Conservation (phyloP, 2,329 filamentous ascomycete species). For the Cryphonectria carpinicola region DNA sequence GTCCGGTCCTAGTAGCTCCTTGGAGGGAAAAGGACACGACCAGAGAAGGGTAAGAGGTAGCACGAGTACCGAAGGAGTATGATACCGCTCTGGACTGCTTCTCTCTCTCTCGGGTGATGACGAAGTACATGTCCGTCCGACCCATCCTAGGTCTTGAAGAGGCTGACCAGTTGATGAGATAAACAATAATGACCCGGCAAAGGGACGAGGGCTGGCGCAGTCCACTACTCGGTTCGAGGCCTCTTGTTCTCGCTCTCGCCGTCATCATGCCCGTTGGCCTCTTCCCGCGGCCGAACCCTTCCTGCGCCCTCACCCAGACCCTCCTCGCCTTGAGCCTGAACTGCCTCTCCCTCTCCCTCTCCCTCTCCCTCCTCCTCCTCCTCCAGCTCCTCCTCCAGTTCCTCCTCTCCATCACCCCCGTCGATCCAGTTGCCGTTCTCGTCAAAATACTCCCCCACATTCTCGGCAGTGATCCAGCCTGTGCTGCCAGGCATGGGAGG, state of each 20-base stretch:
- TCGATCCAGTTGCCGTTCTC: slow-evolving; percentile 78
- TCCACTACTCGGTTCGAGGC: slow-evolving; percentile 46
- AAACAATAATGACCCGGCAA: neutral
- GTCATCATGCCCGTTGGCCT: slow-evolving; percentile 50
- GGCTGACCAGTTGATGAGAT: neutral
- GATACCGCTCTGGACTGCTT: neutral
- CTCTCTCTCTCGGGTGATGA: neutral
- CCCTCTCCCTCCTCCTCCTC: slow-evolving; percentile 54
- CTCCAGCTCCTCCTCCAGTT: slow-evolving; percentile 51
- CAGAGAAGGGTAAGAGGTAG: neutral
- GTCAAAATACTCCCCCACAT: slow-evolving; percentile 83
- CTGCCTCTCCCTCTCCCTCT: slow-evolving; percentile 65
- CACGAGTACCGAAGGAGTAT: neutral
- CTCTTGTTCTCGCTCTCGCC: slow-evolving; percentile 50
- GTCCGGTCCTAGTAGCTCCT: neutral
- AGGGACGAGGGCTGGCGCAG: neutral
- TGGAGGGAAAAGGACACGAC: neutral
- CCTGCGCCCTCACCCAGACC: slow-evolving; percentile 68
- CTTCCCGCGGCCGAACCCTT: slow-evolving; percentile 57
- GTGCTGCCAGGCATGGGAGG: slow-evolving; percentile 70
- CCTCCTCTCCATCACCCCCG: slow-evolving; percentile 38
- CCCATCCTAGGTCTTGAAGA: neutral
- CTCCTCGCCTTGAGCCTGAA: slow-evolving; percentile 41
- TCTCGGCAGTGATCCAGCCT: slow-evolving; percentile 91
- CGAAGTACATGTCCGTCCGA: neutral